phyloP scores from a whole-genome alignment of 1,284 basidiomycete species.

The Laetiporus sulphureus region DNA sequence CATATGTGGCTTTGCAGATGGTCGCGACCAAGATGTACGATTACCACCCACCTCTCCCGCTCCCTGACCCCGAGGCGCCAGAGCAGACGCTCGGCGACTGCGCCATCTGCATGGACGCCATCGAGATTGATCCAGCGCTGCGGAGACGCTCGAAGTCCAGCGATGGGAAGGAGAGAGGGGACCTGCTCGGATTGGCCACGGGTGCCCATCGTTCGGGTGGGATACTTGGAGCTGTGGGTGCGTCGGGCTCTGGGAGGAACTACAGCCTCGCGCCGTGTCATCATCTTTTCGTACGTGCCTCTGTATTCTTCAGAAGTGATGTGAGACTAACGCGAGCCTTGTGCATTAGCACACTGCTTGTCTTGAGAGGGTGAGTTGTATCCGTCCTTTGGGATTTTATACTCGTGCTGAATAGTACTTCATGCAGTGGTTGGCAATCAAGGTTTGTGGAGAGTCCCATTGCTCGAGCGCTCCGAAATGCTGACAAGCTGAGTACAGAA shows the following conservation, averaged over 20 bases:
- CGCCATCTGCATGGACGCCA: conserved; percentile 88
- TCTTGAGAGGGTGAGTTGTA: conserved; percentile 53
- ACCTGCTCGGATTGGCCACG: conserved; percentile 20
- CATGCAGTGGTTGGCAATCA: conserved; percentile 80
- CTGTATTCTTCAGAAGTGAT: conserved; percentile 1
- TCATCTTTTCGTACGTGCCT: conserved; percentile 72
- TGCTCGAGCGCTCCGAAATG: neutral
- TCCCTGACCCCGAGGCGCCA: conserved; percentile 66
- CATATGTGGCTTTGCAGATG: conserved; percentile 36
- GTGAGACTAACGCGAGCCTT: neutral
- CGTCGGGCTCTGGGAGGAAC: conserved; percentile 30
- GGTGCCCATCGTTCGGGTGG: conserved; percentile 28
- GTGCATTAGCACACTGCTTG: conserved; percentile 66
- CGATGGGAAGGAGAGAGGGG: conserved; percentile 24
- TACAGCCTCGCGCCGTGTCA: conserved; percentile 88
- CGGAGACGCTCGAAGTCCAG: conserved; percentile 18
- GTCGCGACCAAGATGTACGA: conserved; percentile 63
- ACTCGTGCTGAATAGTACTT: conserved; percentile 10
- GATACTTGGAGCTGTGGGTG: neutral
- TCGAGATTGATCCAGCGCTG: conserved; percentile 46
- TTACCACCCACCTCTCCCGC: conserved; percentile 75
- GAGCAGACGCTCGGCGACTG: conserved; percentile 76
- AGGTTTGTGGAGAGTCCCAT: conserved; percentile 38
- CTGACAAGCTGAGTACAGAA: conserved; percentile 39
- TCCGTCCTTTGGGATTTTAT: conserved; percentile 3